phyloP scores from a whole-genome alignment of 495 filamentous ascomycete species.

The Daldinia caldariorum region DNA sequence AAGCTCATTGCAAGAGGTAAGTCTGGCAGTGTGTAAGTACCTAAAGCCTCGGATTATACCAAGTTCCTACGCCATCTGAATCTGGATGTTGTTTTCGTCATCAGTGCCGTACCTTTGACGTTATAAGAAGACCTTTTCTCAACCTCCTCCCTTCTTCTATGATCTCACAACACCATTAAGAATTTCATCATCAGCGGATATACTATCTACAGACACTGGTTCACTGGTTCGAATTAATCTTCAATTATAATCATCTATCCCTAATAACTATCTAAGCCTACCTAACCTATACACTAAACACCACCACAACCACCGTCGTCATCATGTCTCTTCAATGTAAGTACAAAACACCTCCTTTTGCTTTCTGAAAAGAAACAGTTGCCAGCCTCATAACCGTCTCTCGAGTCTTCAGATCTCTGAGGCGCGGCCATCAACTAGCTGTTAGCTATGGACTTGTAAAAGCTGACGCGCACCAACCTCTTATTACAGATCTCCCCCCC shows the following conservation, averaged over 20 bases:
- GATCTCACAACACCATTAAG: slow-evolving; percentile 12
- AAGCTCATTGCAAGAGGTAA: too few species aligned
- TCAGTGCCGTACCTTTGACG: slow-evolving; percentile 35
- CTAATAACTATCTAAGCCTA: slow-evolving; percentile 5
- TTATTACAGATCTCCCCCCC: slow-evolving; percentile 78
- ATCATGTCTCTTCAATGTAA: slow-evolving; percentile 69
- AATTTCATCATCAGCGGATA: slow-evolving; percentile 2
- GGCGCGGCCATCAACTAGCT: not conserved
- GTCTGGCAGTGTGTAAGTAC: not conserved
- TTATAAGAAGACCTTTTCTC: slow-evolving; percentile 41
- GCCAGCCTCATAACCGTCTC: not conserved
- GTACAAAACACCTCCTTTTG: slow-evolving; percentile 37
- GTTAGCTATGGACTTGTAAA: not conserved
- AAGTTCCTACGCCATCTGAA: slow-evolving; percentile 22
- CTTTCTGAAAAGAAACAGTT: slow-evolving; percentile 6
- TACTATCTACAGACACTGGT: slow-evolving; percentile 3
- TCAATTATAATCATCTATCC: slow-evolving; percentile 4
- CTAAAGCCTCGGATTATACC: slow-evolving; percentile 25
- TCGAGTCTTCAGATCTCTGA: slow-evolving; percentile 1
- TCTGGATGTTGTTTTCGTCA: slow-evolving; percentile 39
- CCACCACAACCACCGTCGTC: slow-evolving; percentile 19
- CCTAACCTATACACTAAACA: too few species aligned
- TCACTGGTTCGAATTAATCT: not conserved
- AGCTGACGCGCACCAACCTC: not conserved
- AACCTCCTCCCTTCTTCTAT: slow-evolving; percentile 11